Evolutionary conservation across 495 filamentous ascomycete genomes (phyloP), one percentile per base, ranked within the genome.

Genomic region (Arthonia radiata): DNA sequence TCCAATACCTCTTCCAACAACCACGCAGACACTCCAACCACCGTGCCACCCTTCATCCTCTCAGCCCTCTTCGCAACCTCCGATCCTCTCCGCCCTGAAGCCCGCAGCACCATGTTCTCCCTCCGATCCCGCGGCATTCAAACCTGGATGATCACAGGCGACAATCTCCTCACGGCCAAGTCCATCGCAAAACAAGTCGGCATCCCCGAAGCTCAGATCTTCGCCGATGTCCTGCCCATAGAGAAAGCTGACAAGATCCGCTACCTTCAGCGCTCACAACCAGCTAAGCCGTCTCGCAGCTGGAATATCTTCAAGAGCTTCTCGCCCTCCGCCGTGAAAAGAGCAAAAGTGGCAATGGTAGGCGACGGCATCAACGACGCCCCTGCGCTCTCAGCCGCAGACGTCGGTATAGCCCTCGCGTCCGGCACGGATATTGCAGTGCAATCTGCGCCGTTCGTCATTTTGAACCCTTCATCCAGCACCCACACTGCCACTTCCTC

Each of bases 121-220:
- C 67, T 94, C 4, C 59, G 67, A 29, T 45, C 61, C 13, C 60
- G 57, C 15, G 61, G 61, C 31, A 67, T 77, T 28, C 56, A 63
- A 2, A 73, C 90, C 15, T 92, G 69, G 64, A 90, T 94, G 78
- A 70, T 90, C 24, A 86, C 80, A 3, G 83, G 83, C 10, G 83
- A 94, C 46, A 74, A 74, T 34, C 57, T 58, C 1, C 61, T 50
- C 13, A 80, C 83, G 2, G 64, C 64, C 9, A 38, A 52, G 15
- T 60, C 64, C 4, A 62, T 93, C n/a, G 83, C 75, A 1, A 47
- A 54, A 3, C 61, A 66, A 44, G 52, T 93, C 13, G 75, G 74
- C 11, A 92, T 94, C 36, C 61, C 71, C 0, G 37, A 50, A 0
- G 47, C 56, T 25, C 73, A 82, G 38, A 68, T 94, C 38, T 75